These are phyloP conservation scores for Blastomyces emzantsi DNA, from an alignment of 2,329 filamentous ascomycete species.

Conservation along the genomic window DNA sequence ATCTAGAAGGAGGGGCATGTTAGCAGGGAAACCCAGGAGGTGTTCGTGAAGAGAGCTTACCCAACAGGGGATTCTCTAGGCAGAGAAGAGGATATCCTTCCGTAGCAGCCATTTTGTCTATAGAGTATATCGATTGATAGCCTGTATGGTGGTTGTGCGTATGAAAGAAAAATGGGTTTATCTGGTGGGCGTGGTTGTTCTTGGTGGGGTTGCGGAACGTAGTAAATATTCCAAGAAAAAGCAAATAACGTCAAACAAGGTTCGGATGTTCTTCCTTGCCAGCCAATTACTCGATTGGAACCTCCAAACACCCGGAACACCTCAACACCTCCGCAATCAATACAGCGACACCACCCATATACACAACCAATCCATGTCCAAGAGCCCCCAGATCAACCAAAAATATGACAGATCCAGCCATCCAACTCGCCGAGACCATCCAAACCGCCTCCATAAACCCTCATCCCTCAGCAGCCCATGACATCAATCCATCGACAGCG, in stretches of 20 bases:
- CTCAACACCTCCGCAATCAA: no score
- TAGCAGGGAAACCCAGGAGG: conserved; percentile 16
- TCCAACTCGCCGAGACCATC: conserved; percentile 66
- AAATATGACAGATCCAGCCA: conserved; percentile 54
- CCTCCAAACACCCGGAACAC: no score
- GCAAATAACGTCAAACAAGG: neutral
- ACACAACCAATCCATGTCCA: neutral
- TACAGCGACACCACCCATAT: neutral
- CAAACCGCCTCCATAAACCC: conserved; percentile 72
- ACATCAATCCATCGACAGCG: conserved; percentile 71
- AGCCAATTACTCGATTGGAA: no score
- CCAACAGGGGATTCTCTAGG: conserved; percentile 95
- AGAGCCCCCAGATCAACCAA: conserved; percentile 10
- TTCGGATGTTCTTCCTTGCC: no score
- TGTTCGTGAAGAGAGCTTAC: conserved; percentile 41
- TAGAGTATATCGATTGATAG: neutral
- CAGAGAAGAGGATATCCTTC: conserved; percentile 85
- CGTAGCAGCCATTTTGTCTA: conserved; percentile 55
- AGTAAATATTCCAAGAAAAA: neutral
- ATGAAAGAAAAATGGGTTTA: neutral
- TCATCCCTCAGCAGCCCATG: conserved; percentile 61
- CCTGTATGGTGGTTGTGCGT: neutral
- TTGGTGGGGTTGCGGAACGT: neutral
- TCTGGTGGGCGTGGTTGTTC: conserved; percentile 4
- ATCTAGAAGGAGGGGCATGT: conserved; percentile 45